Evolutionary conservation across 2,329 filamentous ascomycete species (phyloP).

Genomic region (Samsoniella hepiali): DNA sequence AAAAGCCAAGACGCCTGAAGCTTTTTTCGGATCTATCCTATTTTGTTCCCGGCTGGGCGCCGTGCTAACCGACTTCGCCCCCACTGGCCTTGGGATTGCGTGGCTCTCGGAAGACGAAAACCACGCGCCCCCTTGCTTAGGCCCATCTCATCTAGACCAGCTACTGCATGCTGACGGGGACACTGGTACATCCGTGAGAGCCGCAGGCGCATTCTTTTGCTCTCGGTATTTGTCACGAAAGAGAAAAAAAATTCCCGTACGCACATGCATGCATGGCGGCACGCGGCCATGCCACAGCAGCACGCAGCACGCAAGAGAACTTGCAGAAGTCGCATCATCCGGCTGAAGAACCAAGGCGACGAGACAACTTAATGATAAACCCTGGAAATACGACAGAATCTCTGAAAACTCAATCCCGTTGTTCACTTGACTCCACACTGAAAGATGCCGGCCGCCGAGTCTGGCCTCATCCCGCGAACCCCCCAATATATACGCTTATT

Average conservation of each 20-base stretch:
- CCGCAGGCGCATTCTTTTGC: background rate
- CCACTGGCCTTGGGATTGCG: background rate
- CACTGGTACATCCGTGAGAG: background rate
- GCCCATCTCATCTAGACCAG: background rate
- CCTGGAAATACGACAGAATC: background rate
- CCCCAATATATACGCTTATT: background rate
- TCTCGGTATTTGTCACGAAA: background rate
- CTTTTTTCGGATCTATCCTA: background rate
- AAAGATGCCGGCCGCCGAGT: background rate
- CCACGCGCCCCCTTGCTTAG: background rate
- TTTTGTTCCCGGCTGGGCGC: background rate
- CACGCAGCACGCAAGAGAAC: too few species aligned
- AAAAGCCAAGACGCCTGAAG: background rate
- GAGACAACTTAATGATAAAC: too few species aligned
- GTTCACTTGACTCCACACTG: background rate
- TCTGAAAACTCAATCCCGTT: slow-evolving; percentile 6
- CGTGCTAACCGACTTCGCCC: background rate
- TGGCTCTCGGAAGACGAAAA: background rate
- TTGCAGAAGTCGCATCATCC: too few species aligned
- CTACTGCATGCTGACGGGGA: slow-evolving; percentile 7
- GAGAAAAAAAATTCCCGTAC: too few species aligned
- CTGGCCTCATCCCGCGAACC: background rate
- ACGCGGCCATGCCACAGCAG: too few species aligned
- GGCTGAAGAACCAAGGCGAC: too few species aligned
- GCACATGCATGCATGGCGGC: too few species aligned